Evolutionary conservation across 176 grass and related monocot genomes (phyloP), one percentile per base, ranked within the genome.

Genomic region (Aegilops bicornis): DNA sequence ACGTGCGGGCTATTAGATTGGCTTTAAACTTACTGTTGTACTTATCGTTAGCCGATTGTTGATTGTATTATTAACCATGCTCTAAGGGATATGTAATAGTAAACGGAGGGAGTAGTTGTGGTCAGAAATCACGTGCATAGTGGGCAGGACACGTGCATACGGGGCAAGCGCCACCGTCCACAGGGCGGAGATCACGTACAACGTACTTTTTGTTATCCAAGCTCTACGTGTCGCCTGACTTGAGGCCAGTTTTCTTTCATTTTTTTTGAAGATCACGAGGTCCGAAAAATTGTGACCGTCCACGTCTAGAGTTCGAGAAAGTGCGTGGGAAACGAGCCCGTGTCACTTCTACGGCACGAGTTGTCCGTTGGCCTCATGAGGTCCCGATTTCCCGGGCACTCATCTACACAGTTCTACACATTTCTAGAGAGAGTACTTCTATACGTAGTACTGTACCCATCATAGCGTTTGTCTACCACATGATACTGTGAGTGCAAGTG

Each of bases 131-230:
- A 84, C 40, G 11, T 84, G 66, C 54, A 19, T 19, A 20, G 86
- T 10, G 24, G 33, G 47, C 45, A 13, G n/a, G 48, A 36, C 32
- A 22, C 48, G 10, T 30, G 7, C 54, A 2, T 58, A 8, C 79
- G 68, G 20, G 37, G 52, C 7, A 19, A 73, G 69, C 82, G 31
- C 82, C 77, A 76, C 87, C 30, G 82, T 56, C 76, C 59, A 71
- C 17, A 77, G 20, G 30, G 19, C 29, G 31, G 35, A 1, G 67
- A 84, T 84, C 69, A 33, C 17, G 82, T 64, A 23, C 7, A 60
- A 22, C 54, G 71, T 29, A 16, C 23, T 54, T 54, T 54, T 54
- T 0, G 50, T 22, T 74, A 40, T 40, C 4, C 0, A 73, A 78
- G 45, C 32, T 61, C 17, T 59, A 15, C 8, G 64, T 73, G 61